phyloP scores from a whole-genome alignment of 805 yeast species.

The Cyberlindnera samutprakarnensis region DNA sequence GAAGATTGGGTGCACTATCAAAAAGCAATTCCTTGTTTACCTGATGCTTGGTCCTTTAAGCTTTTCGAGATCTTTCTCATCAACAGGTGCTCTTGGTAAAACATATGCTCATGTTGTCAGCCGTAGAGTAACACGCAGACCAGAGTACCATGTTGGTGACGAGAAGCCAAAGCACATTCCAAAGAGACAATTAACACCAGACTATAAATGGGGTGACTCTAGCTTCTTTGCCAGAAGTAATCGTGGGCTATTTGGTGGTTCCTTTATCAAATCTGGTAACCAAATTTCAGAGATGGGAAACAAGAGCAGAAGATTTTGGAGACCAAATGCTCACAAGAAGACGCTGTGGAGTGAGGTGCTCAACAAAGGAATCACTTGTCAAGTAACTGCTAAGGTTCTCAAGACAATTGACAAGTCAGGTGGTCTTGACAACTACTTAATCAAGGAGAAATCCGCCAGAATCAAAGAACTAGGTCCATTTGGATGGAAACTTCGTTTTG shows the following conservation, averaged over 20 bases:
- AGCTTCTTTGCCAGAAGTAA: conserved; percentile 75
- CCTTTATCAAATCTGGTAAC: conserved; percentile 69
- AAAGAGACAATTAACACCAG: conserved; percentile 40
- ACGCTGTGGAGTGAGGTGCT: conserved; percentile 81
- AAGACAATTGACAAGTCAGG: conserved; percentile 89
- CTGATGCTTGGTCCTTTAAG: conserved; percentile 12
- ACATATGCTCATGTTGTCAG: conserved; percentile 30
- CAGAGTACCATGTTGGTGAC: conserved; percentile 47
- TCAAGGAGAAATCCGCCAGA: conserved; percentile 84
- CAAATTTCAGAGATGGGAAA: conserved; percentile 66
- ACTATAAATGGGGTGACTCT: conserved; percentile 75
- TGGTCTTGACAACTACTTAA: conserved; percentile 83
- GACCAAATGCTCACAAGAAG: conserved; percentile 73
- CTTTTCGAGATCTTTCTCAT: conserved; percentile 16
- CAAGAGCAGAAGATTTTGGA: conserved; percentile 72
- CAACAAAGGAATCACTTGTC: conserved; percentile 42
- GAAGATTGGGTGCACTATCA: background rate
- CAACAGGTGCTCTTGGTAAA: conserved; percentile 15
- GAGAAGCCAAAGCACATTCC: conserved; percentile 41
- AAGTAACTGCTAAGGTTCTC: conserved; percentile 72
- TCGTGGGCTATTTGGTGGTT: conserved; percentile 86
- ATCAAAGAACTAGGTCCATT: conserved; percentile 85
- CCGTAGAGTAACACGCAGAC: conserved; percentile 37
- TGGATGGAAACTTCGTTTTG: conserved; percentile 87
- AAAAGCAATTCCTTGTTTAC: no score